Base-by-base conservation (phyloP, 1,139 yeast species). In the Sugiyamaella grinbergsii region DNA sequence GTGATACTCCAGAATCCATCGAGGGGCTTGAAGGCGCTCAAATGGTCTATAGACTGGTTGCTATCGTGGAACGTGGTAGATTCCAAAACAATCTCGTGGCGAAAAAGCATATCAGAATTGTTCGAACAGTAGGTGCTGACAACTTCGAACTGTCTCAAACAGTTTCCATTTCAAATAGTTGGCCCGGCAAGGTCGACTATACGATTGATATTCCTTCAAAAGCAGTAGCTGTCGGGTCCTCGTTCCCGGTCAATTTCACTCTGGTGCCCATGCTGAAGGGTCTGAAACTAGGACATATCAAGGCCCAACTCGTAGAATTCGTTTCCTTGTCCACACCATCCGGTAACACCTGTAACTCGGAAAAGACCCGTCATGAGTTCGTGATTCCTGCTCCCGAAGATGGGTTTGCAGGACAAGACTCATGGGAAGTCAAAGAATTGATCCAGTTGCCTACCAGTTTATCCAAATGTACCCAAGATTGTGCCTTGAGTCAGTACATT, bases 111-210 rank as follows among this genome's bases (percentile, higher is more conserved):
- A 59, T 94, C 8, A 78, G 96, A 54, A 83, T 94, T 11, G 81
- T 93, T n/a, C 77, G 98, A 58, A 93, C 98, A 0, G 71, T 91
- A 52, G 83, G 96, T 0, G 80, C 95, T 1, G 98, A 91, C 68
- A 81, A 95, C 0, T 79, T 88, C 1, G 98, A 94, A 63, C 73
- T 91, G 40, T 78, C 94, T 0, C 98, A 93, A 69, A 89, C 98
- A 0, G 87, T 90, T 58, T 90, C 96, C 0, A 95, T 93, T 19
- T 96, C 90, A 64, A 93, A 93, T 66, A 84, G 93, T 0, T 94
- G 99, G 99, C 98, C 98, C 2, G 74, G 81, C 43, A 93, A 93
- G 67, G 88, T 93, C 42, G 98, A 94, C 62, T 93, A 93, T 68
- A 80, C 93, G 1, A 80, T 93, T 50, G 85, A 87, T 54, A 83